Evolutionary conservation across 2,329 filamentous ascomycete species (phyloP).

Genomic region (Cordyceps sp.): DNA sequence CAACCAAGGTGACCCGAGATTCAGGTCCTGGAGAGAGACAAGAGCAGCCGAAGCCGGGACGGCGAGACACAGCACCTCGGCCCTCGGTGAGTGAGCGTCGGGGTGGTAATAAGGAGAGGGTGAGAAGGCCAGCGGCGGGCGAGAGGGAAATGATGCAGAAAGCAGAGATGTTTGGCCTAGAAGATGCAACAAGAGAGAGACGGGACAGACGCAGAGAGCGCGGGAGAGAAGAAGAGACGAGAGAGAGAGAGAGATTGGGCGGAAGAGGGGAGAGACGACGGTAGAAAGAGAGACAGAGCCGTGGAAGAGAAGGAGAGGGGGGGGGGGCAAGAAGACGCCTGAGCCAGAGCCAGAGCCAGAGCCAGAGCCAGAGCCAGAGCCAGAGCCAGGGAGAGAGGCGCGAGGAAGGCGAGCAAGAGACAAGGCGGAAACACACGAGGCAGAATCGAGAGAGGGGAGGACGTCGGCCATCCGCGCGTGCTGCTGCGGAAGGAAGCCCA

Average conservation of each 20-base stretch:
- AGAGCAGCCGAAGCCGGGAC: too few species aligned
- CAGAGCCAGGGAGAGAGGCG: too few species aligned
- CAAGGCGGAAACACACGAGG: too few species aligned
- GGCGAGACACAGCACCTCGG: too few species aligned
- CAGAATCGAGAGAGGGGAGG: too few species aligned
- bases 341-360: too few species aligned
- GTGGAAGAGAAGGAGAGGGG: background rate
- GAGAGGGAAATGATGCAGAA: conserved; percentile 1
- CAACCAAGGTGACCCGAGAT: background rate
- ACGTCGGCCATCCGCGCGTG: too few species aligned
- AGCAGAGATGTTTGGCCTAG: conserved; percentile 1
- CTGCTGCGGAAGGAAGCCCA: too few species aligned
- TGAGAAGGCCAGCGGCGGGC: background rate
- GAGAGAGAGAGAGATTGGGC: background rate
- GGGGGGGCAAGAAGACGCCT: background rate
- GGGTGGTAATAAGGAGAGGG: background rate
- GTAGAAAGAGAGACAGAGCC: background rate
- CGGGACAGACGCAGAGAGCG: background rate
- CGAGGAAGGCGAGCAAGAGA: too few species aligned
- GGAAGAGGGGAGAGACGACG: background rate
- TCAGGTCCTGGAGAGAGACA: background rate
- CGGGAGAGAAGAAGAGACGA: background rate
- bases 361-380: too few species aligned
- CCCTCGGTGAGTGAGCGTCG: too few species aligned
- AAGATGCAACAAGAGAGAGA: background rate